phyloP scores from a whole-genome alignment of 306 rosid genomes.

The Acmispon strigosus region DNA sequence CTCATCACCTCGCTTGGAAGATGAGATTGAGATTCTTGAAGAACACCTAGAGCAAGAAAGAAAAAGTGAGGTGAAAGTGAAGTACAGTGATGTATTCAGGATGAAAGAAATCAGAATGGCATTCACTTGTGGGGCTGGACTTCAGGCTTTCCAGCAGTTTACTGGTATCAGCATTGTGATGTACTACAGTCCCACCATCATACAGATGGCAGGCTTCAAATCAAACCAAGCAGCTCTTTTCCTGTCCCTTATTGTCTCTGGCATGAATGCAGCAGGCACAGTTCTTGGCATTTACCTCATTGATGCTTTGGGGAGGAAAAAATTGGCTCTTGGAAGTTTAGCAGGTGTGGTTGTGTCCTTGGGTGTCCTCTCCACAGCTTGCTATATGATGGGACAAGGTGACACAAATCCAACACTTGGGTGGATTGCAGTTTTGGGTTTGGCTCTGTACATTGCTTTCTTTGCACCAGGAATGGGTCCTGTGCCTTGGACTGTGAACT shows the following conservation, averaged over 20 bases:
- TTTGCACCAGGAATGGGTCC: slow-evolving; percentile 85
- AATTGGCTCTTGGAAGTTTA: slow-evolving; percentile 48
- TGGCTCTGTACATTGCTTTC: slow-evolving; percentile 51
- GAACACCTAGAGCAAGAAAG: slow-evolving; percentile 39
- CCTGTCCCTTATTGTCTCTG: slow-evolving; percentile 63
- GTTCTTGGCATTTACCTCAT: slow-evolving; percentile 60
- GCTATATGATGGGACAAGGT: slow-evolving; percentile 30
- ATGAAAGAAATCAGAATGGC: slow-evolving; percentile 62
- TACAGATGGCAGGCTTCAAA: slow-evolving; percentile 68
- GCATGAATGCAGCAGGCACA: slow-evolving; percentile 61
- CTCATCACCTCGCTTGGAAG: slow-evolving; percentile 41
- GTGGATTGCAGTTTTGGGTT: slow-evolving; percentile 57
- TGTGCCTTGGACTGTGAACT: slow-evolving; percentile 77
- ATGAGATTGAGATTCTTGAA: slow-evolving; percentile 46
- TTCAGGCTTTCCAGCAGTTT: slow-evolving; percentile 77
- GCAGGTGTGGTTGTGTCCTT: slow-evolving; percentile 47
- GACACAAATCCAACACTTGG: slow-evolving; percentile 22
- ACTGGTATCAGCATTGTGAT: slow-evolving; percentile 77
- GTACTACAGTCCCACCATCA: slow-evolving; percentile 83
- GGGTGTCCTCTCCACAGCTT: slow-evolving; percentile 32
- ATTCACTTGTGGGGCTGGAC: slow-evolving; percentile 70
- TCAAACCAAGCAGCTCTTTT: slow-evolving; percentile 57
- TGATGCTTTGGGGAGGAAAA: slow-evolving; percentile 45
- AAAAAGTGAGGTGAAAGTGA: slow-evolving; percentile 24
- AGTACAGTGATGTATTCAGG: slow-evolving; percentile 45